These are phyloP conservation scores for Penicillium diatomitis DNA, from an alignment of 495 filamentous ascomycete genomes.

Conservation along the genomic window DNA sequence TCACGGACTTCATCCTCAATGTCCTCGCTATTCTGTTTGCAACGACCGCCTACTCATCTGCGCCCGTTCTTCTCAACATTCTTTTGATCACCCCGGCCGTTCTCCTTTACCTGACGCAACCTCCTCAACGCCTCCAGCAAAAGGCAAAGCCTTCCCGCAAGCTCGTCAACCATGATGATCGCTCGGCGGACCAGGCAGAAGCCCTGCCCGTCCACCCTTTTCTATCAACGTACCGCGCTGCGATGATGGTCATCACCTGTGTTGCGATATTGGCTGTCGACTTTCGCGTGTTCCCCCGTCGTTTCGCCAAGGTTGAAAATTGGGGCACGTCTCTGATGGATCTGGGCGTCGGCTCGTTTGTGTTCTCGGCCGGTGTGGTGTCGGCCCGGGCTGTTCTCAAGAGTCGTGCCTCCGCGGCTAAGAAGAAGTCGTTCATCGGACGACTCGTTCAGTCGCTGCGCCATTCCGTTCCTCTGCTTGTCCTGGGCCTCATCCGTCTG, in stretches of 20 bases:
- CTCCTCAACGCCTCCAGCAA: constrained; percentile 31
- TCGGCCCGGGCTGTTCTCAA: constrained; percentile 81
- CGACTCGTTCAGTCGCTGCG: constrained; percentile 57
- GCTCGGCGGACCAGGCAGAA: constrained; percentile 22
- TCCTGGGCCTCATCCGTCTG: constrained; percentile 71
- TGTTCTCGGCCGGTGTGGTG: constrained; percentile 92
- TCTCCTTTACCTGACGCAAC: constrained; percentile 46
- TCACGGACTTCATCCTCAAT: constrained; percentile 81
- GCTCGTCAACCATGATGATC: constrained; percentile 22
- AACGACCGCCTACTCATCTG: constrained; percentile 73
- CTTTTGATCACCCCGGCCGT: constrained; percentile 64
- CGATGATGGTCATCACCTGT: constrained; percentile 91
- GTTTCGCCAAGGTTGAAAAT: constrained; percentile 95
- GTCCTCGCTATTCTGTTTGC: constrained; percentile 73
- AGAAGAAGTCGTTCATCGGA: constrained; percentile 32
- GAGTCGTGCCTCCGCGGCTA: constrained; percentile 39
- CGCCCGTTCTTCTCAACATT: constrained; percentile 64
- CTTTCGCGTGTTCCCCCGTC: constrained; percentile 83
- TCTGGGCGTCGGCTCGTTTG: constrained; percentile 93
- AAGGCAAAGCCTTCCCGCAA: constrained; percentile 51
- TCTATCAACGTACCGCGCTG: constrained; percentile 79
- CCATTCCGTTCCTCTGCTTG: constrained; percentile 73
- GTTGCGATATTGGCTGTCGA: constrained; percentile 94
- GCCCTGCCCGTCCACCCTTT: constrained; percentile 77
- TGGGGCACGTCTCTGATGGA: constrained; percentile 99